A percentile compares a stretch with the other conserved stretches of the same genome.
These are phyloP conservation scores for Penicillium olsonii DNA, from an alignment of 2,329 filamentous ascomycete genomes.

Conservation along the genomic window DNA sequence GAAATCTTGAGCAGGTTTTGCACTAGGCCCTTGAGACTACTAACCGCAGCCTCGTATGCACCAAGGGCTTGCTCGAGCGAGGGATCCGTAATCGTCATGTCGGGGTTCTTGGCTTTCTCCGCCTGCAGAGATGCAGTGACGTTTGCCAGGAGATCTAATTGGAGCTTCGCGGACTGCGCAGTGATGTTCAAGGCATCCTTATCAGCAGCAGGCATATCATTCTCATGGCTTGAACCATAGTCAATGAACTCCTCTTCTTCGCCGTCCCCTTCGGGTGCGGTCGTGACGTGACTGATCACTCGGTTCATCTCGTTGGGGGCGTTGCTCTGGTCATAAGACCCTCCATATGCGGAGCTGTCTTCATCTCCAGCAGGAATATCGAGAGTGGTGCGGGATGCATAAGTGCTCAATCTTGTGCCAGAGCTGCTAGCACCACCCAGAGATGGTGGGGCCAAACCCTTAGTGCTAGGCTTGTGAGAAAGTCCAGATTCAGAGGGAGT, in stretches of 20 bases:
- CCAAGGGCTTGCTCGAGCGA: constrained; percentile 74
- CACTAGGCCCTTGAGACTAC: constrained; percentile 80
- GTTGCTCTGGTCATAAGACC: constrained; percentile 59
- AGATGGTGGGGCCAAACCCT: constrained; percentile 38
- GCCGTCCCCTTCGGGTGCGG: constrained; percentile 60
- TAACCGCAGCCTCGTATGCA: constrained; percentile 87
- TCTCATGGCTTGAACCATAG: constrained; percentile 75
- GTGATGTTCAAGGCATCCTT: constrained; percentile 98
- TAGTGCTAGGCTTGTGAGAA: constrained; percentile 37
- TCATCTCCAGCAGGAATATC: constrained; percentile 57
- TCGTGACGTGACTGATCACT: constrained; percentile 51
- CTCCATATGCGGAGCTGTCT: constrained; percentile 50
- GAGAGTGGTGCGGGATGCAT: constrained; percentile 49
- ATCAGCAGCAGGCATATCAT: constrained; percentile 70
- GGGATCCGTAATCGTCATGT: constrained; percentile 72
- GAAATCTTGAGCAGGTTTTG: constrained; percentile 89
- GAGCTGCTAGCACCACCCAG: constrained; percentile 39
- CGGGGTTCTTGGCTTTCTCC: constrained; percentile 70
- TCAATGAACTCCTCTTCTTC: constrained; percentile 78
- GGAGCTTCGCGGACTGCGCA: constrained; percentile 88
- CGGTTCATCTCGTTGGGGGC: constrained; percentile 52
- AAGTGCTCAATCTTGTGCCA: constrained; percentile 51
- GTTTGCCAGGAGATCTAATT: constrained; percentile 84
- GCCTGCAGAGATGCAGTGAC: constrained; percentile 79
- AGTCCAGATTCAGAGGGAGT: constrained; percentile 41